phyloP scores from a whole-genome alignment of 345 rosid species.

The Chamaenerion angustifolium region DNA sequence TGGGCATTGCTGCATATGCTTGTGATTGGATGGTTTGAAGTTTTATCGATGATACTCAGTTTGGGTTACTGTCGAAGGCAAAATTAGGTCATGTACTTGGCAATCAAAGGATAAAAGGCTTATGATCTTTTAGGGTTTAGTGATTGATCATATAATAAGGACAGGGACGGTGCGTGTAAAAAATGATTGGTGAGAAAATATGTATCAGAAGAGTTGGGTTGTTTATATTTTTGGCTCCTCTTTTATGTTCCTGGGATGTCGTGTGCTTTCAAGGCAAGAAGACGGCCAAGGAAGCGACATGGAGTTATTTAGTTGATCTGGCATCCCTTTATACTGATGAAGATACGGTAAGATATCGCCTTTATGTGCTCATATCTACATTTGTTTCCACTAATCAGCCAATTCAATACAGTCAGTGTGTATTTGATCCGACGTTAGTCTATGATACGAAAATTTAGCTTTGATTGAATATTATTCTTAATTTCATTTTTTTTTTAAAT shows the following conservation, averaged over 20 bases:
- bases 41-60: background rate
- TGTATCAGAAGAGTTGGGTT: slow-evolving; percentile 12
- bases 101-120: background rate
- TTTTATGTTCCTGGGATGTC: slow-evolving; percentile 25
- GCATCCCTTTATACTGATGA: slow-evolving; percentile 37
- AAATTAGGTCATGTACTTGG: slow-evolving; percentile 4
- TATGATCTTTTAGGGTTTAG: slow-evolving; percentile 12
- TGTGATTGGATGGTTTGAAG: background rate
- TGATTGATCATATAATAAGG: slow-evolving; percentile 27
- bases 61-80: background rate
- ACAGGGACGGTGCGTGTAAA: slow-evolving; percentile 8
- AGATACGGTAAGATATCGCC: slow-evolving; percentile 27
- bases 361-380: background rate
- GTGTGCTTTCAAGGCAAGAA: slow-evolving; percentile 20
- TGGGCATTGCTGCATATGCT: background rate
- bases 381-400: background rate
- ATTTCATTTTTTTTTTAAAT: no score
- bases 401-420: no score
- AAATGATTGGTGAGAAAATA: slow-evolving; percentile 19
- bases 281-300: slow-evolving; percentile 28
- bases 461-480: no score
- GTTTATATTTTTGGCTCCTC: slow-evolving; percentile 18
- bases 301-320: slow-evolving; percentile 29
- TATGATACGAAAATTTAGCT: no score
- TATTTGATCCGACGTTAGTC: background rate